Evolutionary conservation across 2,329 filamentous ascomycete genomes (phyloP).

Genomic region (Aspergillus sp.): DNA sequence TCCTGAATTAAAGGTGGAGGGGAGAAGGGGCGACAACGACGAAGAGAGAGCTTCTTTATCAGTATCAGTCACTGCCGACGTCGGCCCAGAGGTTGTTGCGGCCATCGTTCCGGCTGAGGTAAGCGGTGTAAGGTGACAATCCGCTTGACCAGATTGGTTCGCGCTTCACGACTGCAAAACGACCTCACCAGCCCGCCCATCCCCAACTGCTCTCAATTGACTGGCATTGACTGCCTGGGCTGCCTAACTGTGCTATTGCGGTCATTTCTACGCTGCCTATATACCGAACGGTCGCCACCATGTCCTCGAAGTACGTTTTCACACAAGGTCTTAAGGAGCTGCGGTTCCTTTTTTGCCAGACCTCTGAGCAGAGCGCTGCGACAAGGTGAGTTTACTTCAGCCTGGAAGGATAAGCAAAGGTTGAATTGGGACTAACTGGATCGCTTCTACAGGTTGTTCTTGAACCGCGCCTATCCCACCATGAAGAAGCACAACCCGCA

Average conservation of each 20-base stretch:
- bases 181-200: not conserved
- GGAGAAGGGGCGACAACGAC: conserved; percentile 1
- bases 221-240: not conserved
- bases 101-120: conserved; percentile 26
- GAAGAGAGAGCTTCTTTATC: not conserved
- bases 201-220: conserved; percentile 12
- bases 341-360: conserved; percentile 96
- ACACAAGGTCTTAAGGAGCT: conserved; percentile 86
- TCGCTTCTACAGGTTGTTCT: conserved; percentile 67
- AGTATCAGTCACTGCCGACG: conserved; percentile 16
- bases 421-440: not conserved
- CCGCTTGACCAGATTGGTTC: conserved; percentile 27
- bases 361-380: conserved; percentile 83
- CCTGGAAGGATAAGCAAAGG: not conserved
- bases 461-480: conserved; percentile 87
- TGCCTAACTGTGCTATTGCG: not conserved
- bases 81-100: conserved; percentile 11
- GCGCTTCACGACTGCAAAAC: not conserved
- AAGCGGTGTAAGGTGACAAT: conserved; percentile 23
- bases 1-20: conserved; percentile 22
- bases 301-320: conserved; percentile 95
- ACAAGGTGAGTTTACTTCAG: conserved; percentile 64
- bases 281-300: conserved; percentile 44
- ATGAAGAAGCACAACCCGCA: conserved; percentile 99
- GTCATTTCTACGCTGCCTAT: not conserved